Evolutionary conservation across 805 yeast genomes (phyloP).

Genomic region (Dipodascus geniculatus): DNA sequence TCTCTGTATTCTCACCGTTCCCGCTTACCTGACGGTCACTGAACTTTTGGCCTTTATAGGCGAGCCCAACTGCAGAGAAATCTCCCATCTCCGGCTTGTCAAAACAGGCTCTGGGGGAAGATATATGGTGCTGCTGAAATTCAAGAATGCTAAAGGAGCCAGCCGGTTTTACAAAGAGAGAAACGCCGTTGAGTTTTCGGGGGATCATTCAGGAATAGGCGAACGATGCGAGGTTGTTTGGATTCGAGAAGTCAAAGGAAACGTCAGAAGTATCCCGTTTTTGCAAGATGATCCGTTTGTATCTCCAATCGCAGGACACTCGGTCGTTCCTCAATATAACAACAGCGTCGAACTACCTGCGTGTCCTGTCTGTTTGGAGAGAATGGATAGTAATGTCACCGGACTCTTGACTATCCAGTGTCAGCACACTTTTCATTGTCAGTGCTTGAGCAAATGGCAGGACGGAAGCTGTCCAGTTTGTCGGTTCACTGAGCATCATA

Average conservation of each 20-base stretch:
- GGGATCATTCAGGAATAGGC: constrained; percentile 73
- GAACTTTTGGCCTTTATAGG: constrained; percentile 78
- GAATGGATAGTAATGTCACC: constrained; percentile 70
- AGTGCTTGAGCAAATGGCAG: constrained; percentile 76
- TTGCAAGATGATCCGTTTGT: constrained; percentile 58
- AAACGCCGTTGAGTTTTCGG: constrained; percentile 63
- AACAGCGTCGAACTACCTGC: constrained; percentile 60
- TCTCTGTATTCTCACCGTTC: constrained; percentile 74
- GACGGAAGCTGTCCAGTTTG: constrained; percentile 90
- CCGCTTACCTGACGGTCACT: constrained; percentile 76
- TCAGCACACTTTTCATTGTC: constrained; percentile 88
- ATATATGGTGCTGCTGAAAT: constrained; percentile 69
- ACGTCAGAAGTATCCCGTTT: constrained; percentile 45
- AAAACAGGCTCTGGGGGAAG: constrained; percentile 48
- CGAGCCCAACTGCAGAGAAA: constrained; percentile 37
- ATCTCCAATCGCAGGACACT: constrained; percentile 2
- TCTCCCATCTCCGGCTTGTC: constrained; percentile 64
- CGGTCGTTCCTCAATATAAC: constrained; percentile 18
- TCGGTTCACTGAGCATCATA: constrained; percentile 41
- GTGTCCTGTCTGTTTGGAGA: constrained; percentile 85
- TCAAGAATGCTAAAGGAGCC: constrained; percentile 43
- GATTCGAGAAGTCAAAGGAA: constrained; percentile 47
- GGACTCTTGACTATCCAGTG: constrained; percentile 84
- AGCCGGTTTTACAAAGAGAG: constrained; percentile 50
- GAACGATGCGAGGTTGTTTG: constrained; percentile 64